Conservation (phyloP, 192 early-diverging fungal species). For the Entophlyctis helioformis region DNA sequence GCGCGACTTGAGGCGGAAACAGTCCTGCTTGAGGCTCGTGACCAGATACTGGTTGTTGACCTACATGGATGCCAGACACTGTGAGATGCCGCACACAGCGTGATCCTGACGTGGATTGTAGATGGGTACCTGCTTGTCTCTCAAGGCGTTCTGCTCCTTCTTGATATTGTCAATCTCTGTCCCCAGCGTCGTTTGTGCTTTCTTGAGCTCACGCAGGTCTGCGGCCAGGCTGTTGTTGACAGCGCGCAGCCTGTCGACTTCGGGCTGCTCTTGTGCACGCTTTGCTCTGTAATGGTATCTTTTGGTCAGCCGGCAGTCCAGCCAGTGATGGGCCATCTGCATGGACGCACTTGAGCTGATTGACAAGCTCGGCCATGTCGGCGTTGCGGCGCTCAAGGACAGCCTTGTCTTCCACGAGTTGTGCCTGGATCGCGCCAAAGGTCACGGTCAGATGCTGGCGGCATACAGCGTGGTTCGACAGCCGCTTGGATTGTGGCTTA, state of each 20-base stretch:
- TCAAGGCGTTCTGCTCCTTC: conserved; percentile 35
- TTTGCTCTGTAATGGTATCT: conserved; percentile 24
- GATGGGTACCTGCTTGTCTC: conserved; percentile 35
- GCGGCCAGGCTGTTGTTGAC: conserved; percentile 31
- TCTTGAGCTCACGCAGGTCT: conserved; percentile 38
- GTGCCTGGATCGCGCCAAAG: conserved; percentile 5
- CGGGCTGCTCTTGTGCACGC: conserved; percentile 40
- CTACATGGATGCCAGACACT: conserved; percentile 6
- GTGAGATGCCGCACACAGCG: background rate
- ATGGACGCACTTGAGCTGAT: conserved; percentile 19
- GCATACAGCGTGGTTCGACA: background rate
- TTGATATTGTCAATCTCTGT: conserved; percentile 31
- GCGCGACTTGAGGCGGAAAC: conserved; percentile 36
- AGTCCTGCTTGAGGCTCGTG: conserved; percentile 38
- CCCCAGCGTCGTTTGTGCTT: conserved; percentile 24
- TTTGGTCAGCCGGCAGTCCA: background rate
- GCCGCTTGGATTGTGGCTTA: conserved; percentile 5
- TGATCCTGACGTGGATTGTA: background rate
- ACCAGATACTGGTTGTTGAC: conserved; percentile 36
- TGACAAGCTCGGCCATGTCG: conserved; percentile 43
- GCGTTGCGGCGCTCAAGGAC: conserved; percentile 37
- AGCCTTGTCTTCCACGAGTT: conserved; percentile 23
- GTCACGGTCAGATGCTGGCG: background rate
- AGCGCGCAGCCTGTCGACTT: conserved; percentile 30
- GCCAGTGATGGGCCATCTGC: background rate